These are phyloP conservation scores for Centella asiatica DNA, from an alignment of 129 eudicot species.

Conservation along the genomic window DNA sequence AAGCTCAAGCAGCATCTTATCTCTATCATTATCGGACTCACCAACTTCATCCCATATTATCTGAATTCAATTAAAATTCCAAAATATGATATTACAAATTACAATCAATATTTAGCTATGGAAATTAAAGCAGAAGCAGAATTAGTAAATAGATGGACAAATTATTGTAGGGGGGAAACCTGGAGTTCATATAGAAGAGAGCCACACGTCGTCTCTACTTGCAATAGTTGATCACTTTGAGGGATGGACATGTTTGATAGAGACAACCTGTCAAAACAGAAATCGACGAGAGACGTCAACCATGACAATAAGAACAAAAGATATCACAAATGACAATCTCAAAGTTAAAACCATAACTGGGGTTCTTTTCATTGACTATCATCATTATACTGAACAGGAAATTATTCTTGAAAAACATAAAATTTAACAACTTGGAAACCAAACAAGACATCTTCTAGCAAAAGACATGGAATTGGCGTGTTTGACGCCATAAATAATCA, in stretches of 20 bases:
- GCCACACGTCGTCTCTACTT: conserved; percentile 77
- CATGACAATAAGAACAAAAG: no score
- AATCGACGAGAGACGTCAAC: background rate
- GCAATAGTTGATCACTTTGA: conserved; percentile 48
- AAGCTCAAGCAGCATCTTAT: conserved; percentile 69
- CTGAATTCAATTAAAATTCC: conserved; percentile 27
- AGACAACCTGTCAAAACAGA: conserved; percentile 18
- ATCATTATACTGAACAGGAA: no score
- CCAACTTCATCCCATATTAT: conserved; percentile 98
- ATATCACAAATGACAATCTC: no score
- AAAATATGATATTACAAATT: background rate
- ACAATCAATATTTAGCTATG: background rate
- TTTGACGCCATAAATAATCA: no score
- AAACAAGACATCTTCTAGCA: no score
- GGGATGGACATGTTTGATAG: conserved; percentile 42
- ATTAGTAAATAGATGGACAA: background rate
- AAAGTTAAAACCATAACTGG: no score
- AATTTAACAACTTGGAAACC: no score
- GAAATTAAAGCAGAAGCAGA: background rate
- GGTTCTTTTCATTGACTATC: no score
- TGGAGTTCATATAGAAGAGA: conserved; percentile 79
- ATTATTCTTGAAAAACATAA: no score
- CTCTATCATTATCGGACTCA: conserved; percentile 56
- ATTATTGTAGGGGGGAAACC: conserved; percentile 27
- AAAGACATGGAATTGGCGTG: no score